Percentiles rank a stretch among this genome's conserved stretches.
These are phyloP conservation scores for Aspergillus thermomutatus DNA, from an alignment of 2,329 filamentous ascomycete genomes.

Conservation along the genomic window DNA sequence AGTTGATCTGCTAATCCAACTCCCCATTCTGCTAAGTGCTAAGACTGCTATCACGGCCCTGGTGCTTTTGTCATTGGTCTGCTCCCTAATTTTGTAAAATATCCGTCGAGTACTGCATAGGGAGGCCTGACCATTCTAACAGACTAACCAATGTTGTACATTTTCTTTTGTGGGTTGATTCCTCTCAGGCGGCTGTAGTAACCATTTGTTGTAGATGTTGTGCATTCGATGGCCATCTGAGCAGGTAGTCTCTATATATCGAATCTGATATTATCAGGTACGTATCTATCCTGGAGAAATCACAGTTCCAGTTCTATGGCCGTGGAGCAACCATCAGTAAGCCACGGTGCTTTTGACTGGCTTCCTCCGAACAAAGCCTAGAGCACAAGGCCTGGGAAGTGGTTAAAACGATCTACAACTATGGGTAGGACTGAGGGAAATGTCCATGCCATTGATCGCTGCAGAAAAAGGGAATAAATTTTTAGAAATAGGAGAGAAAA, in stretches of 20 bases:
- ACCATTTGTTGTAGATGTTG: neutral
- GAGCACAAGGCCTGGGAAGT: conserved; percentile 1
- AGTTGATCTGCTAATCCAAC: neutral
- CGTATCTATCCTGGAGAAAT: neutral
- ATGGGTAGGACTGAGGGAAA: neutral
- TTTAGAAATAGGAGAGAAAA: conserved; percentile 5
- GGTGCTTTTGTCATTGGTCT: neutral
- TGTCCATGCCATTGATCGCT: neutral
- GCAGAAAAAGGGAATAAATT: neutral
- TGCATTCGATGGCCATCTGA: neutral
- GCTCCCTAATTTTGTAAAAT: neutral
- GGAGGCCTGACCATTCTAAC: neutral
- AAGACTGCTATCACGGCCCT: neutral
- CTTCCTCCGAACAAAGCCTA: conserved; percentile 11
- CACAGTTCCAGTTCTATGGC: neutral
- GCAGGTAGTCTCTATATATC: neutral
- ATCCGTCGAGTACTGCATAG: neutral
- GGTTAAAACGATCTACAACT: conserved; percentile 14
- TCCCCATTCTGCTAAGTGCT: neutral
- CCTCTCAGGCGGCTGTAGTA: neutral
- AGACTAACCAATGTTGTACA: neutral
- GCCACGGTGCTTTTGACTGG: conserved; percentile 8
- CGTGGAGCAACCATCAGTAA: conserved; percentile 10
- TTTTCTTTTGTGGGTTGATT: neutral
- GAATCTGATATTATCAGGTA: neutral